A percentile compares a stretch with the other conserved stretches of the same genome.
Evolutionary conservation across 2,329 filamentous ascomycete species (phyloP).

Genomic region (Xylariales sp.): DNA sequence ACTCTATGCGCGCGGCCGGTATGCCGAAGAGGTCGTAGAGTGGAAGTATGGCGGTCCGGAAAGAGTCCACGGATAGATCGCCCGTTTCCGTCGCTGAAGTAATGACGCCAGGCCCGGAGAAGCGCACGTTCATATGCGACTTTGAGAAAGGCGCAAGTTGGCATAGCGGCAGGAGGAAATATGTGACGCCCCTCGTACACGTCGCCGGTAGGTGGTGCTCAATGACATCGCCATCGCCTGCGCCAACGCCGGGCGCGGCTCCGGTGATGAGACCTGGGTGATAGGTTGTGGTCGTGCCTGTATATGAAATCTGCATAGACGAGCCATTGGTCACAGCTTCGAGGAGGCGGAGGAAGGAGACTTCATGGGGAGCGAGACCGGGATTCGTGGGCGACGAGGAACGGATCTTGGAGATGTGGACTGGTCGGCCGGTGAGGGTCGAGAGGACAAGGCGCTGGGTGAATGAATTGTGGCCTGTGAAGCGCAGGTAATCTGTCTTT

Average conservation of each 20-base stretch:
- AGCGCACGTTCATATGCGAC: constrained; percentile 80
- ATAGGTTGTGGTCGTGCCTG: constrained; percentile 88
- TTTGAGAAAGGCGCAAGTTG: constrained; percentile 92
- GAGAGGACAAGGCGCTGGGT: constrained; percentile 81
- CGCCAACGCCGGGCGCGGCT: constrained; percentile 69
- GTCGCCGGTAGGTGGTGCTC: constrained; percentile 73
- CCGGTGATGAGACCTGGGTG: constrained; percentile 90
- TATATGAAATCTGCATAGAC: constrained; percentile 92
- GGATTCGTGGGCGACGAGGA: constrained; percentile 79
- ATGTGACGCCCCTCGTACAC: constrained; percentile 78
- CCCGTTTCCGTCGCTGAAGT: constrained; percentile 78
- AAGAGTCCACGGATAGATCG: constrained; percentile 87
- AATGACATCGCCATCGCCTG: constrained; percentile 69
- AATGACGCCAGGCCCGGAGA: constrained; percentile 88
- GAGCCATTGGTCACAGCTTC: constrained; percentile 94
- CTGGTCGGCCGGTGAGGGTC: constrained; percentile 81
- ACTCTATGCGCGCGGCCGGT: constrained; percentile 70
- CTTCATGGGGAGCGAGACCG: constrained; percentile 85
- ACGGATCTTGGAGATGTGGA: constrained; percentile 93
- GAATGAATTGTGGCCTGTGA: constrained; percentile 81
- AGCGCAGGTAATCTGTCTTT: constrained; percentile 58
- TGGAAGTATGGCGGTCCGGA: constrained; percentile 87
- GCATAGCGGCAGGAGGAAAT: constrained; percentile 86
- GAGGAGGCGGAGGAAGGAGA: constrained; percentile 91
- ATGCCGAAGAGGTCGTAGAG: constrained; percentile 90